Percentiles rank a stretch among this genome's conserved stretches.
Conservation (phyloP, 2,329 filamentous ascomycete species). For the Grosmannia serpens region DNA sequence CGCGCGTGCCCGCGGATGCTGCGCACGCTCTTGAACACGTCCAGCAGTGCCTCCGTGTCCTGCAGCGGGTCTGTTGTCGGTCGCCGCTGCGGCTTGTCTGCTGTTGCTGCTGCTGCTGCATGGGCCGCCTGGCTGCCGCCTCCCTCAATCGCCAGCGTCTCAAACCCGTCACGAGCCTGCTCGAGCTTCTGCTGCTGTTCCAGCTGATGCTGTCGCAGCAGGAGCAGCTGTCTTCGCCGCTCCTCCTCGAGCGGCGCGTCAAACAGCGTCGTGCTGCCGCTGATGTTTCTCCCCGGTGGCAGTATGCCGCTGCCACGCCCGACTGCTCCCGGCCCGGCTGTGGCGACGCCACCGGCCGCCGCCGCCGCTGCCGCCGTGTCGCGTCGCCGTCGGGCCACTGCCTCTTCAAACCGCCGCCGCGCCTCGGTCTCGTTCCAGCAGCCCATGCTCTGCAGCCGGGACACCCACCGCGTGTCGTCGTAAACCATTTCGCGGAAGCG, state of each 20-base stretch:
- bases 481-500: slow-evolving; percentile 97
- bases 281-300: slow-evolving; percentile 6
- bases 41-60: slow-evolving; percentile 54
- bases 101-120: slow-evolving; percentile 12
- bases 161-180: slow-evolving; percentile 54
- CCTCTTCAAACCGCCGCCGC: slow-evolving; percentile 66
- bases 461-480: slow-evolving; percentile 92
- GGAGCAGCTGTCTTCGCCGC: slow-evolving; percentile 18
- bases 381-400: slow-evolving; percentile 46
- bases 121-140: slow-evolving; percentile 16
- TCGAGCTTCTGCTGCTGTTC: slow-evolving; percentile 7
- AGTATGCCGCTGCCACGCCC: slow-evolving; percentile 9
- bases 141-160: slow-evolving; percentile 50
- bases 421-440: slow-evolving; percentile 89
- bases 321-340: slow-evolving; percentile 6
- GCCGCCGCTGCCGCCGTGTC: slow-evolving; percentile 31
- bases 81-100: slow-evolving; percentile 2
- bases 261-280: slow-evolving; percentile 51
- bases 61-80: slow-evolving; percentile 26
- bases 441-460: slow-evolving; percentile 72
- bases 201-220: slow-evolving; percentile 35
- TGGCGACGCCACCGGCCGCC: slow-evolving; percentile 14
- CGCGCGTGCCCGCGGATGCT: slow-evolving; percentile 78
- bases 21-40: slow-evolving; percentile 55
- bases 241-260: slow-evolving; percentile 61